Conservation (phyloP, 2,329 filamentous ascomycete species). For the Fusarium sp. region DNA sequence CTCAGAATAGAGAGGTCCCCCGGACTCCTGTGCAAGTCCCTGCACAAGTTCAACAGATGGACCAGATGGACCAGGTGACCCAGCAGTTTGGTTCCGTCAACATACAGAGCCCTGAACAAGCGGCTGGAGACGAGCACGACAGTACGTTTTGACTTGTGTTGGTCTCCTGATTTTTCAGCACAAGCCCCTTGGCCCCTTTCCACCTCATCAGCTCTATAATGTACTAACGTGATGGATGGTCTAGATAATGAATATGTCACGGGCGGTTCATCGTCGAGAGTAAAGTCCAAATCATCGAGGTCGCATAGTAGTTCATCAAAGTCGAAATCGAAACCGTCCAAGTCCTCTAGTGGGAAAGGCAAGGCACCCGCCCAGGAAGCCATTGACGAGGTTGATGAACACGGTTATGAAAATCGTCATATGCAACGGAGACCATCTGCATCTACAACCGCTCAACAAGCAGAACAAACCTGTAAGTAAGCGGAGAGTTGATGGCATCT, state of each 20-base stretch:
- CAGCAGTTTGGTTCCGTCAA: slow-evolving; percentile 30
- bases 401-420: not conserved
- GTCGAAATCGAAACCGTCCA: slow-evolving; percentile 33
- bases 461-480: slow-evolving; percentile 5
- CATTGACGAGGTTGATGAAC: slow-evolving; percentile 27
- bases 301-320: slow-evolving; percentile 28
- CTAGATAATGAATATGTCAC: slow-evolving; percentile 35
- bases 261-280: slow-evolving; percentile 21
- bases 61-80: slow-evolving; percentile 36
- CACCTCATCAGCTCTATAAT: not conserved
- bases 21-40: slow-evolving; percentile 28
- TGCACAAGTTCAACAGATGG: not conserved
- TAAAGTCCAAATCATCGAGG: slow-evolving; percentile 21
- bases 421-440: not conserved
- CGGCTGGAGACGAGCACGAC: slow-evolving; percentile 24
- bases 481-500: not conserved
- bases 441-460: not conserved
- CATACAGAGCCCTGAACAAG: slow-evolving; percentile 32
- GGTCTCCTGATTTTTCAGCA: not conserved
- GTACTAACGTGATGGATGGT: slow-evolving; percentile 11
- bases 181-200: not conserved
- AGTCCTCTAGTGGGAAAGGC: slow-evolving; percentile 35
- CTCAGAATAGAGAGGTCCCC: slow-evolving; percentile 32
- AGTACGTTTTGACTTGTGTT: slow-evolving; percentile 27
- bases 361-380: slow-evolving; percentile 31